Base-by-base conservation (phyloP, 192 early-diverging fungal species). In the Coemansia sp. region DNA sequence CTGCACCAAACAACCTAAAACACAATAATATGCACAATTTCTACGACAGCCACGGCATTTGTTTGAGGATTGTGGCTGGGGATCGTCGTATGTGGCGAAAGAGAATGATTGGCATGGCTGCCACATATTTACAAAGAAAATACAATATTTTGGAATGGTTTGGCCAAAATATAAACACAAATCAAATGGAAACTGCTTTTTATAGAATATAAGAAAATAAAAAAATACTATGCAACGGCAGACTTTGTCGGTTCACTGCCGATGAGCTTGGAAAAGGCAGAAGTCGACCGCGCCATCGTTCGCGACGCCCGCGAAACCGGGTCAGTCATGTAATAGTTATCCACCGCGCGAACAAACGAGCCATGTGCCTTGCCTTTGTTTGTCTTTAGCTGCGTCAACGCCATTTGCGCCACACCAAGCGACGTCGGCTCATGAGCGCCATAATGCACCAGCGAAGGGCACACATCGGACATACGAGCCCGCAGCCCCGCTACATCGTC, bases 231-330 rank as follows among this genome's bases (percentile, higher is more conserved):
- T 34, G 31, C 31, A 34, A 34, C 31, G 31, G 31, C 31, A 34
- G 31, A 34, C 7, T 34, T 28, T 1, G 31, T 34, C 31, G 31
- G 8, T 8, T 34, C 31, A 21, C 21, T 21, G 8, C 7, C 7
- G 31, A 4, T 34, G 31, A 34, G 31, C 63, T 68, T 65, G 17
- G 73, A 63, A 20, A 54, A 75, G 26, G 81, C 61, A 18, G 82
- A 79, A 20, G 95, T 93, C 66, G 93, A 93, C 70, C 96, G 92
- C 48, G 97, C 97, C 97, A 99, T 99, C 6, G 93, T 97, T 50
- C 86, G 85, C 14, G 92, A 94, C 6, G 97, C 90, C 34, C 95
- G 77, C 36, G 93, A 90, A 53, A 99, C 95, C 5, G 88, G 85
- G 70, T 99, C 91, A 1, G 94, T 99, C 85, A 94, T 86, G 74